A percentile compares a stretch with the other conserved stretches of the same genome.
These are phyloP conservation scores for Cajanus cajan DNA, from an alignment of 306 rosid species.

Conservation along the genomic window DNA sequence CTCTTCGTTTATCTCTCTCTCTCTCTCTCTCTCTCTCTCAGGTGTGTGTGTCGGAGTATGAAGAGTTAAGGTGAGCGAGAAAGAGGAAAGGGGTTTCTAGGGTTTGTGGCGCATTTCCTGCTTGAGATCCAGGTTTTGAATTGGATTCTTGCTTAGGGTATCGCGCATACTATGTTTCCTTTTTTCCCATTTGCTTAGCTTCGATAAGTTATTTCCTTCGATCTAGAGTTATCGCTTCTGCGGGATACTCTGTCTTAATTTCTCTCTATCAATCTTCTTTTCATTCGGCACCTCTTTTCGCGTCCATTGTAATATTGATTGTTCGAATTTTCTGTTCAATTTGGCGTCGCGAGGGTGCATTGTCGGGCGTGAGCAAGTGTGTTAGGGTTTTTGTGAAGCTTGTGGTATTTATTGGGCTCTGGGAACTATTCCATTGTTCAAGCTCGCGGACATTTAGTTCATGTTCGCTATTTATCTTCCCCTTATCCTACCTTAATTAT, in stretches of 20 bases:
- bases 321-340: background rate
- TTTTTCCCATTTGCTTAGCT: conserved; percentile 21
- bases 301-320: background rate
- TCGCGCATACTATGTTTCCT: background rate
- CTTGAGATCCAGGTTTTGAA: conserved; percentile 59
- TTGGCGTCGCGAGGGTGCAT: conserved; percentile 6
- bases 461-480: background rate
- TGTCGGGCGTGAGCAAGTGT: background rate
- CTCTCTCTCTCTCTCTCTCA: too few relatives aligned
- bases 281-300: background rate
- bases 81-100: conserved; percentile 33
- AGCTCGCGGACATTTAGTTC: background rate
- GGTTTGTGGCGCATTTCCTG: conserved; percentile 49
- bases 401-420: background rate
- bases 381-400: background rate
- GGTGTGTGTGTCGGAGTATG: background rate
- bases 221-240: conserved; percentile 33
- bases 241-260: background rate
- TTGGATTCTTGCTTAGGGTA: conserved; percentile 41
- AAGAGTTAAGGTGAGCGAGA: background rate
- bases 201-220: conserved; percentile 12
- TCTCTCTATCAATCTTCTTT: background rate
- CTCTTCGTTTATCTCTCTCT: background rate
- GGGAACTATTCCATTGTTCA: background rate
- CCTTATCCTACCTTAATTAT: background rate